Conservation (phyloP, 108 stramenopile genomes). For the Pseudonitzschia multiseries region DNA sequence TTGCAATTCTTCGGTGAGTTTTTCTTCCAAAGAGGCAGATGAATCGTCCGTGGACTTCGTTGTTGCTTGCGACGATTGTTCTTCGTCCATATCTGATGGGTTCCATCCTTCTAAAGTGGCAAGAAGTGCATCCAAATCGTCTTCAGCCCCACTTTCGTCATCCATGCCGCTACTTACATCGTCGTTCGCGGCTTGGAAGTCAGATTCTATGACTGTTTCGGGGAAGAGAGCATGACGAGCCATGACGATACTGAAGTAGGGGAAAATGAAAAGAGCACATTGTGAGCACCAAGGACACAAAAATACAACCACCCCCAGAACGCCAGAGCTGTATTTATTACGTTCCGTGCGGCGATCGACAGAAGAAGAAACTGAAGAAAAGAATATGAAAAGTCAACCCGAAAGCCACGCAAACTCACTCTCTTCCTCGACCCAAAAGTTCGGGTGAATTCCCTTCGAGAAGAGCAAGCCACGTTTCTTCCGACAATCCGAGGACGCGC, state of each 20-base stretch:
- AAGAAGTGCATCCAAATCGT: constrained; percentile 32
- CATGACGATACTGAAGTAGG: constrained; percentile 43
- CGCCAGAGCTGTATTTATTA: no score
- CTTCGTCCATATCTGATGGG: constrained; percentile 29
- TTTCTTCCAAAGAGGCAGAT: constrained; percentile 21
- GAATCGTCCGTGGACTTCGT: neutral
- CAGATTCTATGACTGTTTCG: constrained; percentile 51
- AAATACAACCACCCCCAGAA: no score
- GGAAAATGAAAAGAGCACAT: neutral
- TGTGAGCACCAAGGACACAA: neutral
- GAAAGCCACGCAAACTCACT: constrained; percentile 20
- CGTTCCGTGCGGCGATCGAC: no score
- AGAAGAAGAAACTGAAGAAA: no score
- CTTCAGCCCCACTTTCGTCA: constrained; percentile 28
- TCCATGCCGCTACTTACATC: constrained; percentile 29
- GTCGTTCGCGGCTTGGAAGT: constrained; percentile 23
- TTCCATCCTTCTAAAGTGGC: constrained; percentile 25
- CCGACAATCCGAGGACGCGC: constrained; percentile 65
- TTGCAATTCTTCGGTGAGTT: constrained; percentile 67
- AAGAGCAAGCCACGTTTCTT: constrained; percentile 69
- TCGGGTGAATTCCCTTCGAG: constrained; percentile 74
- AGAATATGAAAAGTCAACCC: no score
- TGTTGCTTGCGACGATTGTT: constrained; percentile 13
- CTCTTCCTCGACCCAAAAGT: constrained; percentile 40
- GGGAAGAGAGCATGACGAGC: constrained; percentile 80